Conservation (phyloP, 768 basidiomycete genomes). For the Termitomyces sp. region DNA sequence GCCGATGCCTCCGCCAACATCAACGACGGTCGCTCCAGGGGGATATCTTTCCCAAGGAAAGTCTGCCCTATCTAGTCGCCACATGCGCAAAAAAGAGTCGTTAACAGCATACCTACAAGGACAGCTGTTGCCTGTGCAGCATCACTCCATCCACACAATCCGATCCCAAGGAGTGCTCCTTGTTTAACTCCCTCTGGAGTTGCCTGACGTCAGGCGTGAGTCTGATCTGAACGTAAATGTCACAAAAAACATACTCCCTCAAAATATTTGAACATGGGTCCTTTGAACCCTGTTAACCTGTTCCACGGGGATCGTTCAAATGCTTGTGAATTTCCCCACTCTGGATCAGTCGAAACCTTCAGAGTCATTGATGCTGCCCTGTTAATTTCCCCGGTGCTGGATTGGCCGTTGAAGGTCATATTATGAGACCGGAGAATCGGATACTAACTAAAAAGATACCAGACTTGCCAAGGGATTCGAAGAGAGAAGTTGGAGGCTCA, state of each 20-base stretch:
- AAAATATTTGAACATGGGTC: constrained; percentile 5
- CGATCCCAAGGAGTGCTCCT: constrained; percentile 23
- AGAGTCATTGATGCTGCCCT: constrained; percentile 16
- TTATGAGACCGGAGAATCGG: not conserved
- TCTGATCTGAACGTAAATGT: not conserved
- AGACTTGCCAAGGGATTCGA: constrained; percentile 6
- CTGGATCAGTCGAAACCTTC: constrained; percentile 31
- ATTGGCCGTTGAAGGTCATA: not conserved
- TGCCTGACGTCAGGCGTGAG: not conserved
- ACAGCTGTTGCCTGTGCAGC: constrained; percentile 16
- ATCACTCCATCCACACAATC: constrained; percentile 27
- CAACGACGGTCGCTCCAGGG: not conserved
- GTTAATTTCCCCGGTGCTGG: constrained; percentile 16
- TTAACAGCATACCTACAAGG: constrained; percentile 14
- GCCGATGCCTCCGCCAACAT: constrained; percentile 9
- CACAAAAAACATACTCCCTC: constrained; percentile 3
- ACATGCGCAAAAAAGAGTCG: not conserved
- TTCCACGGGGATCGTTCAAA: constrained; percentile 4
- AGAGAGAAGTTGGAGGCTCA: not conserved
- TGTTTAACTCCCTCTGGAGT: constrained; percentile 13
- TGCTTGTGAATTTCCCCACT: constrained; percentile 23
- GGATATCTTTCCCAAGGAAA: constrained; percentile 32
- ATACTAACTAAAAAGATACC: constrained; percentile 6
- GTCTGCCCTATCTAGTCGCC: constrained; percentile 14
- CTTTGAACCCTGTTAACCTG: not conserved